These are phyloP conservation scores for Spathaspora boniae DNA, from an alignment of 805 yeast genomes.

Conservation along the genomic window DNA sequence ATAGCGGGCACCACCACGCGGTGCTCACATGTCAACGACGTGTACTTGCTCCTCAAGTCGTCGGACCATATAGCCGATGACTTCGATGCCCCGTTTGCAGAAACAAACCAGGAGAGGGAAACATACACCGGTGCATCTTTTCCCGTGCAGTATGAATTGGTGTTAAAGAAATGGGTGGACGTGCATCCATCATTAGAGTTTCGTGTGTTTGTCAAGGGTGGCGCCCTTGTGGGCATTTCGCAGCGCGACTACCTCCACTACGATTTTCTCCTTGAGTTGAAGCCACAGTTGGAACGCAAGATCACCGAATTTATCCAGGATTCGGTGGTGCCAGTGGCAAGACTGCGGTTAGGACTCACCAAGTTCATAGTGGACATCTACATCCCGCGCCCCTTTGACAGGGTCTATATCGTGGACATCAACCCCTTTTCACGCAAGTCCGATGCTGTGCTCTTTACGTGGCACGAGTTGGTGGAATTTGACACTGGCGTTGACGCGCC, in stretches of 20 bases:
- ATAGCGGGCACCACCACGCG: constrained; percentile 70
- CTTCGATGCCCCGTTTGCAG: constrained; percentile 59
- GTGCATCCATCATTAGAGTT: constrained; percentile 91
- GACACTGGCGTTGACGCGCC: constrained; percentile 33
- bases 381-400: constrained; percentile 68
- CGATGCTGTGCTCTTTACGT: constrained; percentile 73
- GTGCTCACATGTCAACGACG: constrained; percentile 68
- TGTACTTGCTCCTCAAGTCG: constrained; percentile 77
- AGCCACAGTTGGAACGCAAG: constrained; percentile 42
- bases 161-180: constrained; percentile 77
- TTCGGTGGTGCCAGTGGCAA: constrained; percentile 22
- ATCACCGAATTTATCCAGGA: constrained; percentile 55
- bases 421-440: constrained; percentile 81
- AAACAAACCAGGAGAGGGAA: constrained; percentile 10
- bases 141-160: constrained; percentile 50
- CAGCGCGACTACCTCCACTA: constrained; percentile 88
- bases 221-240: constrained; percentile 64
- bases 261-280: constrained; percentile 56
- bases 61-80: constrained; percentile 89
- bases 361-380: constrained; percentile 76
- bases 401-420: constrained; percentile 72
- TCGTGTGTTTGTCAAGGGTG: constrained; percentile 71
- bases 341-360: constrained; percentile 14
- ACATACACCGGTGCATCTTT: constrained; percentile 1
- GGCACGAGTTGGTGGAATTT: constrained; percentile 64